phyloP scores from a whole-genome alignment of 2,329 filamentous ascomycete species.

The Fusarium mundagurra region DNA sequence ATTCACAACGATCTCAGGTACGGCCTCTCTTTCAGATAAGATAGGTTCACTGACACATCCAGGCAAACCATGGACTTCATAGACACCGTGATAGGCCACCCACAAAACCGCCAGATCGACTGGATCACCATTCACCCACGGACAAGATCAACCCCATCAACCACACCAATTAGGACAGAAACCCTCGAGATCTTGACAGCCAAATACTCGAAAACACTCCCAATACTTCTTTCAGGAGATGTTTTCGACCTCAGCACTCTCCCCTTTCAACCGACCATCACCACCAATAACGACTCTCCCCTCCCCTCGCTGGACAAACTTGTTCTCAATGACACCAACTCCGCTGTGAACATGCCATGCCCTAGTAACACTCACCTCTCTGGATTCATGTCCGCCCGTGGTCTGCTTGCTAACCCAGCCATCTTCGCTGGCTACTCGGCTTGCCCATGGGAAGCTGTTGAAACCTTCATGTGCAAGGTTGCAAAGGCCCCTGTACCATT shows the following conservation, averaged over 20 bases:
- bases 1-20: slow-evolving; percentile 71
- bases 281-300: slow-evolving; percentile 37
- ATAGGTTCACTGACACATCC: background rate
- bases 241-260: slow-evolving; percentile 67
- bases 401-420: slow-evolving; percentile 73
- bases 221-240: slow-evolving; percentile 75
- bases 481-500: slow-evolving; percentile 68
- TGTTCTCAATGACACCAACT: slow-evolving; percentile 37
- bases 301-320: slow-evolving; percentile 43
- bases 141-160: slow-evolving; percentile 69
- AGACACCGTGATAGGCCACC: slow-evolving; percentile 66
- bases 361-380: slow-evolving; percentile 61
- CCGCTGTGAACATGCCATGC: slow-evolving; percentile 24
- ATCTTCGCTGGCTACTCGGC: slow-evolving; percentile 66
- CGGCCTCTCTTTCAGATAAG: background rate
- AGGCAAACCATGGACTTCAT: slow-evolving; percentile 70
- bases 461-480: slow-evolving; percentile 68
- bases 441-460: slow-evolving; percentile 71
- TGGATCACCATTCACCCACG: slow-evolving; percentile 77
- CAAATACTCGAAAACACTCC: slow-evolving; percentile 64
- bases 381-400: slow-evolving; percentile 77
- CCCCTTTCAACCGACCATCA: slow-evolving; percentile 52
- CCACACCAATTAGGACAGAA: slow-evolving; percentile 68
- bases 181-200: slow-evolving; percentile 66
- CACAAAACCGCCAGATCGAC: slow-evolving; percentile 64